Conservation (phyloP, 495 filamentous ascomycete genomes). For the Amniculicola lignicola region DNA sequence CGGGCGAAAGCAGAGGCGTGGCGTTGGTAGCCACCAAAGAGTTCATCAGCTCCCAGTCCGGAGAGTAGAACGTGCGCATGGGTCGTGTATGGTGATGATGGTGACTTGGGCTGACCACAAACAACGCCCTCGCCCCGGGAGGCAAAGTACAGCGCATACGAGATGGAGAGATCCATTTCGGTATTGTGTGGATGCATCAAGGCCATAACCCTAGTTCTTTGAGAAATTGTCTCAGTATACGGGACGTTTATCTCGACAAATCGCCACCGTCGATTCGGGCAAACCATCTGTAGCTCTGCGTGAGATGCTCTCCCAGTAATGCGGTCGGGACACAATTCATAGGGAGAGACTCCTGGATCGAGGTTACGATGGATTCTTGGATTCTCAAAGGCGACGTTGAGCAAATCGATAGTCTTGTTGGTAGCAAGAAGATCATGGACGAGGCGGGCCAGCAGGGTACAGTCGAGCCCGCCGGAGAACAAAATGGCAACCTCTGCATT, state of each 20-base stretch:
- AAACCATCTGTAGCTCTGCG: constrained; percentile 66
- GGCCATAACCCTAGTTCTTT: constrained; percentile 64
- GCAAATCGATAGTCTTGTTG: constrained; percentile 71
- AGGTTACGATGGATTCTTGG: constrained; percentile 52
- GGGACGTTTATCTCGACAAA: constrained; percentile 87
- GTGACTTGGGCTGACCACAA: constrained; percentile 12
- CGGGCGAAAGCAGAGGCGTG: constrained; percentile 74
- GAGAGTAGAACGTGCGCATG: constrained; percentile 82
- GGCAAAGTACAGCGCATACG: constrained; percentile 87
- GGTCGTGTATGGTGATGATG: constrained; percentile 55
- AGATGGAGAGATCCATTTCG: constrained; percentile 99
- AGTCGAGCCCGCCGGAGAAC: constrained; percentile 94
- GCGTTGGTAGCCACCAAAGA: constrained; percentile 89
- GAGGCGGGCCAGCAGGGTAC: constrained; percentile 79
- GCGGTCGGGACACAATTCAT: constrained; percentile 85
- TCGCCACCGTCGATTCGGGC: constrained; percentile 70
- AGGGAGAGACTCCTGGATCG: constrained; percentile 44
- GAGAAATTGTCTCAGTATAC: constrained; percentile 67
- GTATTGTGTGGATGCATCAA: constrained; percentile 92
- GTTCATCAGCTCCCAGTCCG: constrained; percentile 91
- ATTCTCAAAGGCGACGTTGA: constrained; percentile 98
- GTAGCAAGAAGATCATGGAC: constrained; percentile 72
- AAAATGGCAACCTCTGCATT: constrained; percentile 63
- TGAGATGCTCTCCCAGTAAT: constrained; percentile 76
- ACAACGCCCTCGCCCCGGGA: constrained; percentile 68